A percentile compares a stretch with the other conserved stretches of the same genome.
These are phyloP conservation scores for Penicillium sp. DNA, from an alignment of 2,329 filamentous ascomycete genomes.

Conservation along the genomic window DNA sequence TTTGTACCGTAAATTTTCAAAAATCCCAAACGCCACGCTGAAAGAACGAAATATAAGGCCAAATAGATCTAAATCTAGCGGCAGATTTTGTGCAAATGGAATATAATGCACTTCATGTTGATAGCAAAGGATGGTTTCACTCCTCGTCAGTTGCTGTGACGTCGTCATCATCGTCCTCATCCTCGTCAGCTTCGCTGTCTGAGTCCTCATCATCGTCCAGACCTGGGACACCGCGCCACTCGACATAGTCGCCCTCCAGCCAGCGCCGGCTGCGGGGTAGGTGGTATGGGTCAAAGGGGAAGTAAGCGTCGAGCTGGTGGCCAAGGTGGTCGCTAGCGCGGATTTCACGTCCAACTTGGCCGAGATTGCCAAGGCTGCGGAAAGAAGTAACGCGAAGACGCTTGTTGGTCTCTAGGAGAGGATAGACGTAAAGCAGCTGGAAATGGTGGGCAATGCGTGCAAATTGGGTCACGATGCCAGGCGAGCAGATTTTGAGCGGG, in stretches of 20 bases:
- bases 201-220: constrained; percentile 61
- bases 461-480: constrained; percentile 87
- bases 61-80: constrained; percentile 9
- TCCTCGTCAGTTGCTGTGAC: constrained; percentile 48
- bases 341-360: constrained; percentile 55
- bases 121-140: constrained; percentile 2
- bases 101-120: neutral
- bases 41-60: constrained; percentile 13
- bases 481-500: constrained; percentile 90
- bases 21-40: constrained; percentile 28
- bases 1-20: constrained; percentile 10
- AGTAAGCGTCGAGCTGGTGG: constrained; percentile 89
- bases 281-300: constrained; percentile 96
- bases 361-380: constrained; percentile 41
- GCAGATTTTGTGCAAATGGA: neutral
- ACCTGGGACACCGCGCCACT: constrained; percentile 74
- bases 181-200: constrained; percentile 36
- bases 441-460: constrained; percentile 84
- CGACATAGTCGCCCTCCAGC: constrained; percentile 80
- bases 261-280: constrained; percentile 83
- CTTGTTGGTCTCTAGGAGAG: constrained; percentile 89
- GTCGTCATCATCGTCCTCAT: constrained; percentile 37
- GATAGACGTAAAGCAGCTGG: constrained; percentile 84
- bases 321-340: constrained; percentile 68
- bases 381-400: constrained; percentile 76